Evolutionary conservation across 2,329 filamentous ascomycete genomes (phyloP).

Genomic region (Lasiodiplodia citricola): DNA sequence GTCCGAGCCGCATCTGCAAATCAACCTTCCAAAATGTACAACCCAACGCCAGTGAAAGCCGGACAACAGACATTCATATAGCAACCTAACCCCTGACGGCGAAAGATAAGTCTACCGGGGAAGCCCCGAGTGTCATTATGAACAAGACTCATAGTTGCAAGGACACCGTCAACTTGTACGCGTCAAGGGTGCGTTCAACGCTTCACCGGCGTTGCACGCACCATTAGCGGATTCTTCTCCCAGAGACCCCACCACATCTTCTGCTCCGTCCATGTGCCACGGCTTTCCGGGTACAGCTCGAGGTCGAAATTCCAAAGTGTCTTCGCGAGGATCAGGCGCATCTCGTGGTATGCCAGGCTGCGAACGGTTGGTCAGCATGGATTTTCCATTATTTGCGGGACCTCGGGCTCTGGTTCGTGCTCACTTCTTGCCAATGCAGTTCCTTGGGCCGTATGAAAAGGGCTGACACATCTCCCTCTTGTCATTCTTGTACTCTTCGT

Average conservation of each 20-base stretch:
- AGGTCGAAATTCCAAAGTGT: conserved; percentile 47
- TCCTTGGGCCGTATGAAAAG: neutral
- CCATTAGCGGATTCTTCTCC: neutral
- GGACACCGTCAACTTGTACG: neutral
- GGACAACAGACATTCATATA: neutral
- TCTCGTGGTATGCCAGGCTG: conserved; percentile 47
- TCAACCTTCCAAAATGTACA: neutral
- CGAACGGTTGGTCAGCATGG: neutral
- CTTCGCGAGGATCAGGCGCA: conserved; percentile 48
- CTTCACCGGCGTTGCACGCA: neutral
- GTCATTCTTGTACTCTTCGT: neutral
- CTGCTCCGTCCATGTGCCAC: neutral
- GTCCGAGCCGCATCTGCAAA: neutral
- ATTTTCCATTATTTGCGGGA: neutral
- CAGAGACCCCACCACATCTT: neutral
- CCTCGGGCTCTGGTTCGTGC: neutral
- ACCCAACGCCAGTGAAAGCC: neutral
- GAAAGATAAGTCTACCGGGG: neutral
- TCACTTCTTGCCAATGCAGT: neutral
- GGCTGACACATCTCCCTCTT: neutral
- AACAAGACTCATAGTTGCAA: neutral
- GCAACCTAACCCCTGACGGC: neutral
- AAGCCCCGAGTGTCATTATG: neutral
- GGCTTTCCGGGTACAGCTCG: conserved; percentile 23
- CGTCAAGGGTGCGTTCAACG: neutral